Evolutionary conservation across 2,329 filamentous ascomycete species (phyloP).

Genomic region (Pseudocercospora fuligena): DNA sequence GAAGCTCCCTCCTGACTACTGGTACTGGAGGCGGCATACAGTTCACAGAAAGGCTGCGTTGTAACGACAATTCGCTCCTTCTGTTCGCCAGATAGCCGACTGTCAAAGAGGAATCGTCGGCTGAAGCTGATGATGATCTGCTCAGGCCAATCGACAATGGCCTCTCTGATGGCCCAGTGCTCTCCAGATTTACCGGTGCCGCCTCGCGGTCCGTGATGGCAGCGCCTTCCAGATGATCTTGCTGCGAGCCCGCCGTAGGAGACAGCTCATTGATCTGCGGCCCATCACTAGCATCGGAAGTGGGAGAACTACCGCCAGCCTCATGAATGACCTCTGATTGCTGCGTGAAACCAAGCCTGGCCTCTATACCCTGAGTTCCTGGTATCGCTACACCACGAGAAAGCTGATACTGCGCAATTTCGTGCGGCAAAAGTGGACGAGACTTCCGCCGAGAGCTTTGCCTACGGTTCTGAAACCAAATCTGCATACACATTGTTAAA

Average conservation of each 20-base stretch:
- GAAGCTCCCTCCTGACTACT: constrained; percentile 20
- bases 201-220: not conserved
- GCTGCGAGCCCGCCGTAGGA: not conserved
- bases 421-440: constrained; percentile 77
- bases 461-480: constrained; percentile 96
- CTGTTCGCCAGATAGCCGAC: constrained; percentile 52
- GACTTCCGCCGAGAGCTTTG: constrained; percentile 92
- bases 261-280: not conserved
- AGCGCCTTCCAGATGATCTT: not conserved
- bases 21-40: constrained; percentile 6
- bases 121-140: not conserved
- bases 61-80: constrained; percentile 48
- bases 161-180: not conserved
- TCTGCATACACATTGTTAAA: constrained; percentile 59
- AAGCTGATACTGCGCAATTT: constrained; percentile 59
- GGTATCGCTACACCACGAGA: constrained; percentile 27
- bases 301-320: not conserved
- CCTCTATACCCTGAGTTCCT: not conserved
- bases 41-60: constrained; percentile 18
- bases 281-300: constrained; percentile 6
- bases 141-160: not conserved
- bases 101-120: not conserved
- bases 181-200: not conserved
- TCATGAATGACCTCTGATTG: not conserved
- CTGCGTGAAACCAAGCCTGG: not conserved